Evolutionary conservation across 345 rosid genomes (phyloP).

Genomic region (Ceriops zippeliana): DNA sequence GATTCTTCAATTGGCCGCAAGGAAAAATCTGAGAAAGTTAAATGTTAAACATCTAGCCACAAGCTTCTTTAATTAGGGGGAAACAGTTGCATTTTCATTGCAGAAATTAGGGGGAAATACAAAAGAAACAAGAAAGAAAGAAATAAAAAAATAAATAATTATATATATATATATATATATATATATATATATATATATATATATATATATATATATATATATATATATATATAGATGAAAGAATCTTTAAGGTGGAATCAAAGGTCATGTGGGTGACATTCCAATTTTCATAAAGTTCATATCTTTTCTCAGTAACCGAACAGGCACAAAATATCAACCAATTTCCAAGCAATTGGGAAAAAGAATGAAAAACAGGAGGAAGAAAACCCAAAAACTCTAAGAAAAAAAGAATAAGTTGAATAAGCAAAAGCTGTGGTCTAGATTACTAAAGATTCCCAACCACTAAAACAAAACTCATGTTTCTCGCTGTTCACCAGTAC

Average conservation of each 20-base stretch:
- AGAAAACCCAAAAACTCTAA: background rate
- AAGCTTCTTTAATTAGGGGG: background rate
- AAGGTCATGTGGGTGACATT: background rate
- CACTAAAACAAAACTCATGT: background rate
- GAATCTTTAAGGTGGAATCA: background rate
- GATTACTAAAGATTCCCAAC: background rate
- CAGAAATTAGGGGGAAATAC: background rate
- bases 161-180: background rate
- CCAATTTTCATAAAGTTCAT: too few relatives aligned
- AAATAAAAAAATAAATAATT: background rate
- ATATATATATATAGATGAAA: background rate
- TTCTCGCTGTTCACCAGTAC: background rate
- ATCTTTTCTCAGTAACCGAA: too few relatives aligned
- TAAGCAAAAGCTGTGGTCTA: background rate
- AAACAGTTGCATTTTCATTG: background rate
- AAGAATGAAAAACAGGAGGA: background rate
- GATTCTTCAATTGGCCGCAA: background rate
- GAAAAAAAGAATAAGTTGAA: background rate
- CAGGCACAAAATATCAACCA: background rate
- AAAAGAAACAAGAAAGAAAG: background rate
- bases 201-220: background rate
- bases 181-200: background rate
- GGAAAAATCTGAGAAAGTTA: slow-evolving; percentile 1
- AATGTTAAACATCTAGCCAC: background rate
- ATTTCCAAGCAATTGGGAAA: too few relatives aligned